Evolutionary conservation across 2,329 filamentous ascomycete genomes (phyloP).

Genomic region (Cordyceps cicadae): DNA sequence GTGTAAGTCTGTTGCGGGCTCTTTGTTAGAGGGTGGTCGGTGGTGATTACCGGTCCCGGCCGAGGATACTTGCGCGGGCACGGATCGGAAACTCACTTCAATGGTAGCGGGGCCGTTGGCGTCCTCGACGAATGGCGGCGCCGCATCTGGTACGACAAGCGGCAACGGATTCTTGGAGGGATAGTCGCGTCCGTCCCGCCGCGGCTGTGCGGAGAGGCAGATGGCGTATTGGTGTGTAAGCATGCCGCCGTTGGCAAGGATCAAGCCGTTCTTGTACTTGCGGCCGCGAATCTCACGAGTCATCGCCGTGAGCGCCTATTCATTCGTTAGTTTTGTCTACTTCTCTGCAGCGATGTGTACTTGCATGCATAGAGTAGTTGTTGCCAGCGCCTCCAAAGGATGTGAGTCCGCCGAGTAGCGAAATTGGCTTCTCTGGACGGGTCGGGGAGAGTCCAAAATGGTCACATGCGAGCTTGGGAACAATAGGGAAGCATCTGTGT

Average conservation of each 20-base stretch:
- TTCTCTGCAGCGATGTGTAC: conserved; percentile 23
- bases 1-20: conserved; percentile 22
- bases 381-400: conserved; percentile 64
- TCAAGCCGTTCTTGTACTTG: conserved; percentile 40
- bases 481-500: conserved; percentile 57
- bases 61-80: neutral
- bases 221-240: conserved; percentile 58
- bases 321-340: neutral
- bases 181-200: conserved; percentile 13
- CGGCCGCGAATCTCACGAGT: conserved; percentile 41
- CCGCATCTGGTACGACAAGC: conserved; percentile 2
- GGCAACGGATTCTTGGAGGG: conserved; percentile 14
- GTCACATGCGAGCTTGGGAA: conserved; percentile 56
- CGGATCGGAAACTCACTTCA: conserved; percentile 18
- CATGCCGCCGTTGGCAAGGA: conserved; percentile 58
- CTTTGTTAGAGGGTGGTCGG: neutral
- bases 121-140: conserved; percentile 13
- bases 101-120: conserved; percentile 19
- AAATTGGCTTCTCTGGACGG: conserved; percentile 42
- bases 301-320: conserved; percentile 42
- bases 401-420: conserved; percentile 56
- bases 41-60: neutral
- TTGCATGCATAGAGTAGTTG: conserved; percentile 61
- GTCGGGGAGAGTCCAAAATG: conserved; percentile 47
- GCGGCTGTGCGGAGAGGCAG: conserved; percentile 42